Percentiles rank a stretch among this genome's conserved stretches.
phyloP scores from a whole-genome alignment of 805 yeast species.

The Candida hispaniensis region DNA sequence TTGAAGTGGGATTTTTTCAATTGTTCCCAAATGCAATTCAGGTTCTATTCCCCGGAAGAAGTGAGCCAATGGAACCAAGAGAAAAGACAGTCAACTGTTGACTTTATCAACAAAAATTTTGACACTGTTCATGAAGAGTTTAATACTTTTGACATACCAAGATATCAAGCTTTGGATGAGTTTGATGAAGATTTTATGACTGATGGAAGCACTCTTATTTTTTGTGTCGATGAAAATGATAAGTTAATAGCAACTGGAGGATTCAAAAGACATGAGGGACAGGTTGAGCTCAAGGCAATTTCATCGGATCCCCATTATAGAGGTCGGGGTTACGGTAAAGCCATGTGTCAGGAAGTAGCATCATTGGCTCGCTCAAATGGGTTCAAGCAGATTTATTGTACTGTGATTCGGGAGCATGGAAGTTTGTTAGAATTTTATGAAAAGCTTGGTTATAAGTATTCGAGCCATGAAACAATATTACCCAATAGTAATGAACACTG shows the following conservation, averaged over 20 bases:
- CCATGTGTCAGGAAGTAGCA: constrained; percentile 3
- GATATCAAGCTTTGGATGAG: constrained; percentile 1
- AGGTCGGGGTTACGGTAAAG: constrained; percentile 6
- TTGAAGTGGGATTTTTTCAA: too few species aligned
- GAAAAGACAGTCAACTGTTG: background rate
- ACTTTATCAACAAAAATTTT: constrained; percentile 9
- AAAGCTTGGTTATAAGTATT: constrained; percentile 1
- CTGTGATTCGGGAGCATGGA: constrained; percentile 11
- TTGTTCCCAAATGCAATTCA: too few species aligned
- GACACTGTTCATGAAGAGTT: constrained; percentile 6
- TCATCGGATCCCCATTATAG: constrained; percentile 1
- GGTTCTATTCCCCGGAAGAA: constrained; percentile 1
- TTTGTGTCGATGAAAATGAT: constrained; percentile 1
- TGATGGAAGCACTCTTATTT: background rate
- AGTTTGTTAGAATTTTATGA: constrained; percentile 7
- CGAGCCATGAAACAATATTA: constrained; percentile 3
- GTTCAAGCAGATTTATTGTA: constrained; percentile 2
- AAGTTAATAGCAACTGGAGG: constrained; percentile 12
- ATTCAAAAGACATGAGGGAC: background rate
- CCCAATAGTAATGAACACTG: too few species aligned
- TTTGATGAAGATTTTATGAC: background rate
- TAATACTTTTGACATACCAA: constrained; percentile 1
- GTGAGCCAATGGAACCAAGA: constrained; percentile 1
- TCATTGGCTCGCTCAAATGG: constrained; percentile 2
- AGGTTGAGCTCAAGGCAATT: constrained; percentile 3